Base-by-base conservation (phyloP, 176 grass and related monocot genomes). In the Avena atlantica region DNA sequence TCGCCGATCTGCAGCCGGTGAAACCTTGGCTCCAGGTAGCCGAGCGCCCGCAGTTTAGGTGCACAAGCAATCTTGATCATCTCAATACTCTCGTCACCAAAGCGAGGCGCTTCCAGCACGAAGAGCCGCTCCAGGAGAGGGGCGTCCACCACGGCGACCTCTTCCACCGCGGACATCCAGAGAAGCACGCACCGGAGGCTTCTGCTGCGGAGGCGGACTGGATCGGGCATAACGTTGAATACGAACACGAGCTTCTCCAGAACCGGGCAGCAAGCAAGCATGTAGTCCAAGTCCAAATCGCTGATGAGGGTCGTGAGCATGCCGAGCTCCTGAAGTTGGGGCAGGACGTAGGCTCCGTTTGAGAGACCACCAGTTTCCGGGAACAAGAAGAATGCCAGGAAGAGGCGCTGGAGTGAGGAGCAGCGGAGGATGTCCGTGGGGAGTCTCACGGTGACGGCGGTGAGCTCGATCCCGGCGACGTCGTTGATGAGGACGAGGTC, bases 191-290 rank as follows among this genome's bases (percentile, higher is more conserved):
- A 76, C 59, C 61, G 10, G 17, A 88, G 68, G 59, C 79, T 88
- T 37, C 16, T 36, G 23, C 55, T 8, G 11, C 79, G 45, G 59
- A 88, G 29, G 44, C 4, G 79, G 79, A 88, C 12, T n/a, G 3
- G 14, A 7, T 47, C 2, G 23, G 70, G n/a, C 27, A 29, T 20
- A 5, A 0, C 4, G 42, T 2, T 55, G 25, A 17, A 9, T 14
- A 55, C 45, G 69, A 87, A 13, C 11, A 45, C n/a, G 42, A 81
- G 49, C 14, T 36, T 87, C 78, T 74, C 78, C 64, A 87, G 78
- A 42, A 58, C 42, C 42, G 86, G 55, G 78, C 78, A 61, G 56
- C 67, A 58, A 44, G 78, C 53, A 19, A 87, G 51, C 34, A 83
- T 4, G 45, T 40, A 2, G 8, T 27, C 12, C 6, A 88, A 49